A percentile compares a stretch with the other conserved stretches of the same genome.
Conservation (phyloP, 768 basidiomycete species). For the Leccinum barrowsii region DNA sequence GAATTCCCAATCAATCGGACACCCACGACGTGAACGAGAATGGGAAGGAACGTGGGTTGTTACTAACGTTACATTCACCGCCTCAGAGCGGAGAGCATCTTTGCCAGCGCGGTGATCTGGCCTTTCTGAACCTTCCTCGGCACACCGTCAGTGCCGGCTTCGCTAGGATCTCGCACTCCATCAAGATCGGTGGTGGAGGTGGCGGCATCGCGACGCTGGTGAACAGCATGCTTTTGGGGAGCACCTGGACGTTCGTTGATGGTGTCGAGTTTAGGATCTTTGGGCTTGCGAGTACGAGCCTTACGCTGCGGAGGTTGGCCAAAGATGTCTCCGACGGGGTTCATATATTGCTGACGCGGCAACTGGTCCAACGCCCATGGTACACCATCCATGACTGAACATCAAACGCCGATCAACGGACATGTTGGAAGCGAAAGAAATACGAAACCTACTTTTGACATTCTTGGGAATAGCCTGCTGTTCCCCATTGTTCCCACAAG, state of each 20-base stretch:
- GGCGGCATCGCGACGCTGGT: slow-evolving; percentile 56
- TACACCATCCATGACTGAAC: slow-evolving; percentile 68
- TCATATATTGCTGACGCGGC: slow-evolving; percentile 61
- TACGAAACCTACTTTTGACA: slow-evolving; percentile 69
- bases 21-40: background rate
- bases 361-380: slow-evolving; percentile 72
- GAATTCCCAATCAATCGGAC: slow-evolving; percentile 9
- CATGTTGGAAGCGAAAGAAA: background rate
- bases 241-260: slow-evolving; percentile 64
- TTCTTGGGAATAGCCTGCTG: slow-evolving; percentile 53
- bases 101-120: slow-evolving; percentile 85
- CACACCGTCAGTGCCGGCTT: slow-evolving; percentile 35
- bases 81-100: slow-evolving; percentile 83
- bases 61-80: slow-evolving; percentile 43
- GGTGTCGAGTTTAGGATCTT: slow-evolving; percentile 67
- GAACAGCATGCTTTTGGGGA: slow-evolving; percentile 43
- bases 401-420: slow-evolving; percentile 1
- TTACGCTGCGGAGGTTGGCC: slow-evolving; percentile 56
- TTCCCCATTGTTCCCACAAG: slow-evolving; percentile 17
- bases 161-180: slow-evolving; percentile 26
- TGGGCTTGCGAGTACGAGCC: slow-evolving; percentile 61
- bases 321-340: slow-evolving; percentile 62
- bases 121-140: slow-evolving; percentile 84
- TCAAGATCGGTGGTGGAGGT: slow-evolving; percentile 74
- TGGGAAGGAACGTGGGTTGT: background rate